Evolutionary conservation across 352 stramenopile genomes (phyloP), one percentile per base, ranked within the genome.

Genomic region (Phytophthora litchii): DNA sequence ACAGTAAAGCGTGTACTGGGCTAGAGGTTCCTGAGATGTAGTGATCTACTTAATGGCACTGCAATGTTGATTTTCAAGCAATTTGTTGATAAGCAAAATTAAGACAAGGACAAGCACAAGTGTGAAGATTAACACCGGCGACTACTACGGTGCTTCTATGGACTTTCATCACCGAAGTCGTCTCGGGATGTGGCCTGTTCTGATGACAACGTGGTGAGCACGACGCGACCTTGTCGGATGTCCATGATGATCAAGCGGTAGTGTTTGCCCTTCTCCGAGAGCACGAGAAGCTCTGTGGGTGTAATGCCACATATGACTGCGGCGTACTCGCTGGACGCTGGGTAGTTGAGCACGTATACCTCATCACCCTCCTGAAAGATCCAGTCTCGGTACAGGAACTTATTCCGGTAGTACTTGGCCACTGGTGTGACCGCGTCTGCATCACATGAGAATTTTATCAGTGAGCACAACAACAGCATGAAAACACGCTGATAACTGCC

Each of bases 231-330:
- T 35, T 83, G 80, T 54, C 85, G 85, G 14, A 94, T 69, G 51
- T 94, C 85, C 64, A 84, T 86, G 53, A 91, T 63, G 50, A 92
- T 70, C 45, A 94, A 66, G n/a, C 79, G 76, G 43, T 72, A 74
- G 72, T 88, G 89, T 65, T 88, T 88, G 55, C 85, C 85, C 49
- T 88, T 90, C 54, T 94, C 85, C 46, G 81, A 90, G 9, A 94
- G 73, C 35, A 94, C 77, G 47, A 89, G 84, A 9, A 92, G 59
- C 60, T 94, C 85, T 8, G 77, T 85, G 34, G 82, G 67, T 40
- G 85, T 85, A 37, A 92, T 74, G 14, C 75, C 80, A 43, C 70
- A 86, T 40, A 94, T 76, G 45, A 92, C 70, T n/a, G 80, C 84
- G 32, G 76, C 64, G 64, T 90, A 90, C 55, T 77, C 74, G 59